Conservation (phyloP, 148 eudicot species). For the Vaccinium darrowii region DNA sequence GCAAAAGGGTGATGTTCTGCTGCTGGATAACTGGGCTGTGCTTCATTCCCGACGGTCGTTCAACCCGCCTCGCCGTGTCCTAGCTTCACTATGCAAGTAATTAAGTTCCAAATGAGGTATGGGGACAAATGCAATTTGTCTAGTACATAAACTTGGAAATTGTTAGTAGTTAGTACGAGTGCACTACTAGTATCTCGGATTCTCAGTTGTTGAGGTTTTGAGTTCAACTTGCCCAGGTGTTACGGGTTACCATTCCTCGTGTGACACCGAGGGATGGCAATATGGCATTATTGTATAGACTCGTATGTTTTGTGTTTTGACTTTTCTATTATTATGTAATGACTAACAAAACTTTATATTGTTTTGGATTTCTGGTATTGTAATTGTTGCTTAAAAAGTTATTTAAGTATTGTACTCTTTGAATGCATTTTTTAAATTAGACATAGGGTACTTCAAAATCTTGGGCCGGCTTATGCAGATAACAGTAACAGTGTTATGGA, state of each 20-base stretch:
- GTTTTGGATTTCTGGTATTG: too few species aligned
- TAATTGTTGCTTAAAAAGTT: too few species aligned
- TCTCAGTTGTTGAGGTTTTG: not conserved
- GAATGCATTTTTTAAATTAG: too few species aligned
- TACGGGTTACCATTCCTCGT: too few species aligned
- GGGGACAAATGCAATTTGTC: not conserved
- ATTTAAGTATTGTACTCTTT: too few species aligned
- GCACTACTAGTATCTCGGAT: not conserved
- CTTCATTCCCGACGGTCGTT: slow-evolving; percentile 79
- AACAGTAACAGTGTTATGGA: too few species aligned
- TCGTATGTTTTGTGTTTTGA: not conserved
- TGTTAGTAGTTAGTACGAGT: not conserved
- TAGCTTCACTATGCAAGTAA: slow-evolving; percentile 88
- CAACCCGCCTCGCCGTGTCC: slow-evolving; percentile 71
- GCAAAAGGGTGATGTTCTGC: slow-evolving; percentile 73
- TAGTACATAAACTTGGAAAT: not conserved
- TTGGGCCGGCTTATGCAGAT: too few species aligned
- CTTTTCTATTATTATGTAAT: too few species aligned
- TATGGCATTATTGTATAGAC: not conserved
- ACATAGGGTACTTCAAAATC: too few species aligned
- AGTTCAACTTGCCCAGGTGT: not conserved
- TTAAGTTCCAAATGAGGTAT: not conserved
- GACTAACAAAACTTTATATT: too few species aligned
- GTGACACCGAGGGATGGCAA: too few species aligned
- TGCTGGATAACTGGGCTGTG: slow-evolving; percentile 82